Percentiles rank a stretch among this genome's conserved stretches.
Evolutionary conservation across 352 stramenopile genomes (phyloP).

Genomic region (Pythium chondricola): DNA sequence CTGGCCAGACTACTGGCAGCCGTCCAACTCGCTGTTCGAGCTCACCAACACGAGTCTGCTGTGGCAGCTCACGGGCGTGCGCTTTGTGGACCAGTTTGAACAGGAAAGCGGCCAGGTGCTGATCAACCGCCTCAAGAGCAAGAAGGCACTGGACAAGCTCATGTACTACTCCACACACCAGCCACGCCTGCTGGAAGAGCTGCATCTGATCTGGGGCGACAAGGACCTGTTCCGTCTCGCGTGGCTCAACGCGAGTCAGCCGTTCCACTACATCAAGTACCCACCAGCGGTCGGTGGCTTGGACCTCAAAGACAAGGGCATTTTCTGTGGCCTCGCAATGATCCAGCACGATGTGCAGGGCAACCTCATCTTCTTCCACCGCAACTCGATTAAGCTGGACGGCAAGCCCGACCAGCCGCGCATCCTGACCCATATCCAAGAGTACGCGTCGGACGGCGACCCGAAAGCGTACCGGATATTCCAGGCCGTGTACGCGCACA

Average conservation of each 20-base stretch:
- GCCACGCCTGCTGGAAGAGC: conserved; percentile 55
- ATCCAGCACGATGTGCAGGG: conserved; percentile 83
- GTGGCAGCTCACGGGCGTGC: conserved; percentile 70
- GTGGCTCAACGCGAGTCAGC: conserved; percentile 71
- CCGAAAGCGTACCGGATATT: conserved; percentile 78
- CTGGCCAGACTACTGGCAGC: conserved; percentile 84
- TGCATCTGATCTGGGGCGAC: conserved; percentile 83
- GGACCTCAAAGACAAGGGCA: conserved; percentile 57
- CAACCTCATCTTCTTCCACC: conserved; percentile 83
- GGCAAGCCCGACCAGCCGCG: conserved; percentile 56
- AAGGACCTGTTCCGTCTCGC: conserved; percentile 83
- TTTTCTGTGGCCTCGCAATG: conserved; percentile 83
- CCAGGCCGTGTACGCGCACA: conserved; percentile 72
- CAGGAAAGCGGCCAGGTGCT: conserved; percentile 84
- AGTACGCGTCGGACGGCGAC: conserved; percentile 64
- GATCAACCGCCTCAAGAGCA: conserved; percentile 74
- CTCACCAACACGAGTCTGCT: conserved; percentile 65
- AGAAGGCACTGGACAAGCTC: conserved; percentile 72
- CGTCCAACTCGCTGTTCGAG: conserved; percentile 76
- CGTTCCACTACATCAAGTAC: conserved; percentile 74
- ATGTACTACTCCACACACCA: conserved; percentile 83
- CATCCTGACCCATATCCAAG: conserved; percentile 80
- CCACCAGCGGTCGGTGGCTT: conserved; percentile 71
- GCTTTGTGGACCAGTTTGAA: conserved; percentile 78
- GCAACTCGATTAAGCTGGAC: conserved; percentile 82